Evolutionary conservation across 2,329 filamentous ascomycete species (phyloP).

Genomic region (Lomentospora prolificans): DNA sequence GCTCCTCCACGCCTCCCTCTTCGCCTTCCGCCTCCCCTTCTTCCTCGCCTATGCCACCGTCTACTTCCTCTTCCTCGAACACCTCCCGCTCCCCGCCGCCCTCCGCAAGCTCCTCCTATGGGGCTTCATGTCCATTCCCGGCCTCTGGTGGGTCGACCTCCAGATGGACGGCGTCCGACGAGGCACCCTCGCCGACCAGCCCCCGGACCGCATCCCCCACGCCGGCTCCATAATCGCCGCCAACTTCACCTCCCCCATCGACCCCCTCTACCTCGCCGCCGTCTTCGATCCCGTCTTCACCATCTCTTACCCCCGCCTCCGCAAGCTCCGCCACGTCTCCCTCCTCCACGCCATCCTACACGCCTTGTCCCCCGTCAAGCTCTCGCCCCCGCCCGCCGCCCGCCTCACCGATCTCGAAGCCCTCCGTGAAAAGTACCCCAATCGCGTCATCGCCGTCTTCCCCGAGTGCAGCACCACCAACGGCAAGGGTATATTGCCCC

Average conservation of each 20-base stretch:
- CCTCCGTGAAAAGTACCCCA: conserved; percentile 58
- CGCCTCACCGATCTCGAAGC: conserved; percentile 51
- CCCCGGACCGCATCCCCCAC: conserved; percentile 63
- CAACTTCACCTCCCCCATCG: conserved; percentile 85
- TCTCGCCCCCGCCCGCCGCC: conserved; percentile 32
- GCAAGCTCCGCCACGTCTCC: conserved; percentile 65
- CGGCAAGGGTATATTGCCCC: conserved; percentile 76
- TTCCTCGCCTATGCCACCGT: conserved; percentile 56
- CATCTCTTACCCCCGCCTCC: conserved; percentile 65
- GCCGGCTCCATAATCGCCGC: conserved; percentile 76
- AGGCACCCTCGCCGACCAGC: conserved; percentile 71
- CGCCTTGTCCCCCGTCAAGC: conserved; percentile 54
- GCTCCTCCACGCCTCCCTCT: conserved; percentile 60
- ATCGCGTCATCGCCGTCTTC: conserved; percentile 74
- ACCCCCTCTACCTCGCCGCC: conserved; percentile 86
- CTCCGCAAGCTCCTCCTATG: conserved; percentile 78
- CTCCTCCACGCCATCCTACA: conserved; percentile 65
- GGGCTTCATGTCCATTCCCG: conserved; percentile 77
- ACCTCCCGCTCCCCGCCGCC: conserved; percentile 55
- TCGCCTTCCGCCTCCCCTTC: conserved; percentile 70
- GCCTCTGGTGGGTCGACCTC: conserved; percentile 98
- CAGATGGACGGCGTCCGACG: conserved; percentile 94
- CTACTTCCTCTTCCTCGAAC: conserved; percentile 77
- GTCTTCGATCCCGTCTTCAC: conserved; percentile 97
- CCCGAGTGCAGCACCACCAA: conserved; percentile 94